phyloP scores from a whole-genome alignment of 2,329 filamentous ascomycete genomes.

The Lasiodiplodia sp. region DNA sequence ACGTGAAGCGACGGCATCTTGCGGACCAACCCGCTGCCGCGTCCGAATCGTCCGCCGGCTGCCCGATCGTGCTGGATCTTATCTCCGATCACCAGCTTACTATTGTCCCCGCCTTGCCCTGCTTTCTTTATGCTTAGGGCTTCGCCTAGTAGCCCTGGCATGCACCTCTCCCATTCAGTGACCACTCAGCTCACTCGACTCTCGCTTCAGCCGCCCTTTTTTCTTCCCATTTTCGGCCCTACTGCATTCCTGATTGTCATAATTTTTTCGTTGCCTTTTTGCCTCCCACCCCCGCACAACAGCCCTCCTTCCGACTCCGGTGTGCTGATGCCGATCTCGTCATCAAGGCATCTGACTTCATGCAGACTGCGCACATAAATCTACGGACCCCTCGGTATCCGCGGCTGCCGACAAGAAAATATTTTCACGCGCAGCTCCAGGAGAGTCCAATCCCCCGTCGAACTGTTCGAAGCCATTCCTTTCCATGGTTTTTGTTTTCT shows the following conservation, averaged over 20 bases:
- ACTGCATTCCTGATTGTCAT: conserved; percentile 10
- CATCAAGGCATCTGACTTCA: neutral
- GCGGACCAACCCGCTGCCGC: conserved; percentile 14
- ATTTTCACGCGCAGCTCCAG: neutral
- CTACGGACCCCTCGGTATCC: neutral
- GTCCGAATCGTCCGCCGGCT: neutral
- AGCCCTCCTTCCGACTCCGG: conserved; percentile 8
- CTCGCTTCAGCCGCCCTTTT: neutral
- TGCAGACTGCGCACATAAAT: neutral
- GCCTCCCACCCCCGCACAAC: neutral
- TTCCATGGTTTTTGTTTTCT: neutral
- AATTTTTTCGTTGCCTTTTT: conserved; percentile 1
- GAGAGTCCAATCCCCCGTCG: neutral
- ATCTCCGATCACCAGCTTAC: conserved; percentile 18
- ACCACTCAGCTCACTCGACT: neutral
- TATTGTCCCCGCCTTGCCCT: neutral
- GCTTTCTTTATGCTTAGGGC: conserved; percentile 2
- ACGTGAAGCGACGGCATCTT: conserved; percentile 13
- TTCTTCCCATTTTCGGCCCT: neutral
- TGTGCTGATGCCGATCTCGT: conserved; percentile 13
- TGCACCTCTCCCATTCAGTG: neutral
- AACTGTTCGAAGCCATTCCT: neutral
- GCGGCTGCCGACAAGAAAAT: conserved; percentile 8
- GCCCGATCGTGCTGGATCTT: conserved; percentile 9
- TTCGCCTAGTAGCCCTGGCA: neutral